Evolutionary conservation across 176 grass and related monocot species (phyloP).

Genomic region (Aegilops umbellulata): DNA sequence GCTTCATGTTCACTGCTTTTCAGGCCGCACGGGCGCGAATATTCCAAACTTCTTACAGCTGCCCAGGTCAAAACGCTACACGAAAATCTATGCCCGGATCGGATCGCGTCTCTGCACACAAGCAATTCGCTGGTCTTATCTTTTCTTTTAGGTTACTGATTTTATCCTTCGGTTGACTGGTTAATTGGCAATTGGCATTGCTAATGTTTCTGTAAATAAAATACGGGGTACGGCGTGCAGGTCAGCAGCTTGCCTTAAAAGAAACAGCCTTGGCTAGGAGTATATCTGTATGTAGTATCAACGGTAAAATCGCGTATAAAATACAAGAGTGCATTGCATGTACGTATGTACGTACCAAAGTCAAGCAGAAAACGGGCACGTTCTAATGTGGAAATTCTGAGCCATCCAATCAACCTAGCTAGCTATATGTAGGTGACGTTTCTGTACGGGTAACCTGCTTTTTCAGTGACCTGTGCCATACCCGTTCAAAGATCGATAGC

Average conservation of each 20-base stretch:
- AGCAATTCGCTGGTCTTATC: neutral
- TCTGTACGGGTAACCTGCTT: neutral
- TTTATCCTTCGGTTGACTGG: neutral
- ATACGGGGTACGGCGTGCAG: neutral
- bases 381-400: neutral
- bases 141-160: neutral
- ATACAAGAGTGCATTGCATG: neutral
- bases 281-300: neutral
- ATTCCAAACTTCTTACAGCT: neutral
- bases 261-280: neutral
- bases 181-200: too few relatives aligned
- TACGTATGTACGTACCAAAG: neutral
- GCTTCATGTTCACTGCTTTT: neutral
- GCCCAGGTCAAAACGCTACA: neutral
- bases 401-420: conserved; percentile 4
- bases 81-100: neutral
- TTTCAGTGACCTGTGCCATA: neutral
- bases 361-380: neutral
- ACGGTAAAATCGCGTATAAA: neutral
- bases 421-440: neutral
- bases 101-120: neutral
- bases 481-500: neutral
- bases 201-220: too few relatives aligned
- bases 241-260: neutral
- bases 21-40: neutral